Evolutionary conservation across 2,329 filamentous ascomycete species (phyloP).

Genomic region (Metarhizium album): DNA sequence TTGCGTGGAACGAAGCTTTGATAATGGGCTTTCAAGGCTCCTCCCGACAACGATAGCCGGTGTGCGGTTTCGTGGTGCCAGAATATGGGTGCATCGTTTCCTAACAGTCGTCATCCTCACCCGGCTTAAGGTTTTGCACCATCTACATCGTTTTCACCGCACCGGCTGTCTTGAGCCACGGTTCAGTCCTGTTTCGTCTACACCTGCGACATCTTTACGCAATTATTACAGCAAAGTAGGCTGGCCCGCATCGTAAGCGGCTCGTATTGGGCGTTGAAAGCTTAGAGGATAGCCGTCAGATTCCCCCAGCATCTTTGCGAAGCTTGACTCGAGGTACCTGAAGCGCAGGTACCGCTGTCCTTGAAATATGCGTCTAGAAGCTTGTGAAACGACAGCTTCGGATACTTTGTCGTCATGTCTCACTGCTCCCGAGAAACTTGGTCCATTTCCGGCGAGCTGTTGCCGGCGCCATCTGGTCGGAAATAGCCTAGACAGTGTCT

Average conservation of each 20-base stretch:
- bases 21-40: neutral
- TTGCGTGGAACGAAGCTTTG: neutral
- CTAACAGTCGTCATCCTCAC: neutral
- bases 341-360: neutral
- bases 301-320: neutral
- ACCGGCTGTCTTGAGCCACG: neutral
- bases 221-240: neutral
- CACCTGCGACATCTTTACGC: neutral
- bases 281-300: neutral
- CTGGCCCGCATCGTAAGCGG: neutral
- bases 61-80: neutral
- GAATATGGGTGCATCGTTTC: neutral
- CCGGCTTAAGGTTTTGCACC: neutral
- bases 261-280: neutral
- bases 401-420: neutral
- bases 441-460: neutral
- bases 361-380: neutral
- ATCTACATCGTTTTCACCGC: neutral
- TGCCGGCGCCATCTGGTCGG: neutral
- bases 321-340: neutral
- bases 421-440: neutral
- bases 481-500: neutral
- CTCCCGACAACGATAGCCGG: neutral
- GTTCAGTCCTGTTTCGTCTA: neutral
- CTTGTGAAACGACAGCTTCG: neutral